These are phyloP conservation scores for Amyloporia xantha DNA, from an alignment of 768 basidiomycete genomes.

Conservation along the genomic window DNA sequence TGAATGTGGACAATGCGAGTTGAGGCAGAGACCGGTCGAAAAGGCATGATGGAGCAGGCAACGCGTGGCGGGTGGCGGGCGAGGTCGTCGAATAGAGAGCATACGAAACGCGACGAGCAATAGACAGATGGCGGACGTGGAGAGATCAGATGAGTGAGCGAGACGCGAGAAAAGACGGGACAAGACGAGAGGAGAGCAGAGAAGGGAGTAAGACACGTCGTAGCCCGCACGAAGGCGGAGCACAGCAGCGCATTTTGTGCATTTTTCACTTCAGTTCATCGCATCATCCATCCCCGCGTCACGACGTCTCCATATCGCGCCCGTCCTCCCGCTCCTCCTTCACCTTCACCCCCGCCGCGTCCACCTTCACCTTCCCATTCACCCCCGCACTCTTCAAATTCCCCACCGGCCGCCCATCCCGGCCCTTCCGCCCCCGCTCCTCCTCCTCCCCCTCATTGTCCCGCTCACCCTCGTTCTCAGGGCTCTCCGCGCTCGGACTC, in stretches of 20 bases:
- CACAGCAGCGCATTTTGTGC: no score
- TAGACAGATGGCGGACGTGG: neutral
- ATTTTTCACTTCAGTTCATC: neutral
- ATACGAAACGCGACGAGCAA: no score
- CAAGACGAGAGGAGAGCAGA: neutral
- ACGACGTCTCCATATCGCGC: conserved; percentile 23
- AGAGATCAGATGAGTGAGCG: neutral
- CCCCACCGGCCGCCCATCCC: conserved; percentile 19
- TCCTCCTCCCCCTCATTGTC: conserved; percentile 14
- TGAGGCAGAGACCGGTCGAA: no score
- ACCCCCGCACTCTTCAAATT: conserved; percentile 13
- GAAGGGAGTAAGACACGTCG: neutral
- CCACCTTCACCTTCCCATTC: conserved; percentile 18
- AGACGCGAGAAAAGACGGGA: neutral
- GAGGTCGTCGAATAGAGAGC: no score
- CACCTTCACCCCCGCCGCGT: conserved; percentile 14
- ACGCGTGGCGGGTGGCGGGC: no score
- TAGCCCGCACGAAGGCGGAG: neutral
- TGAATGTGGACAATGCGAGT: no score
- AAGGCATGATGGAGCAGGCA: no score
- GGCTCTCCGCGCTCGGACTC: conserved; percentile 15
- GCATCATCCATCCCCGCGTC: neutral
- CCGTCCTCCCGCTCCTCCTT: conserved; percentile 24
- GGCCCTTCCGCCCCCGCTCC: conserved; percentile 22
- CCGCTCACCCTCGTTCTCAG: conserved; percentile 12